Evolutionary conservation across 2,329 filamentous ascomycete species (phyloP), one percentile per base, ranked within the genome.

Genomic region (Cladosporium sp.): DNA sequence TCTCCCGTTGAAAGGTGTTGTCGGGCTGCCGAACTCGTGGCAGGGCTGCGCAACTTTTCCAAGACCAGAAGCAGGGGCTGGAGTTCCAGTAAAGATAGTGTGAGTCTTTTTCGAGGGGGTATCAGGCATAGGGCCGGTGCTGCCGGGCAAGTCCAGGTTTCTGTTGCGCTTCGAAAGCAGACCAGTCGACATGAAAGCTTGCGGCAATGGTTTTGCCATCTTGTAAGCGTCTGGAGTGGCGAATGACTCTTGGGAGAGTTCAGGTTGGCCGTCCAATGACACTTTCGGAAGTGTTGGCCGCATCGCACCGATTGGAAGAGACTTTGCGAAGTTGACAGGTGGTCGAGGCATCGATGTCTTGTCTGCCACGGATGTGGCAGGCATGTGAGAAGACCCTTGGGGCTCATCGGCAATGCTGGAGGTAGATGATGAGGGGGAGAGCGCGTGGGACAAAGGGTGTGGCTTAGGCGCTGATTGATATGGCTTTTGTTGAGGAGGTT

Each of bases 141-240:
- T 68, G 47, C 67, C 69, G 56, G 67, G 79, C 45, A 88, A 79
- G 58, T 96, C 88, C 0, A 84, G 80, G 65, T 74, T 72, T 51
- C 88, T 84, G 62, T 93, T 94, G 68, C 94, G 88, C 72, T 98
- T 98, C 9, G 93, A 96, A 48, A 98, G 85, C 22, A 98, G 74
- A 1, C 92, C 91, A 0, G 93, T 97, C 1, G 93, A 97, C 76
- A 89, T 90, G 69, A 96, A 96, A 6, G 90, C 90, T 35, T 86
- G 83, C 27, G 87, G 84, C 50, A 87, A 78, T 18, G 91, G 86
- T 63, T 84, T 89, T 7, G 82, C 85, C 43, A 81, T 75, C 67
- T 88, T 91, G 70, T 87, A 93, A 49, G 80, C 81, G 48, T 85
- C 79, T 0, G 88, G 88, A 0, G 88, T 94, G 27, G 85, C 84